Conservation (phyloP, 768 basidiomycete genomes). For the Kwoniella heveanensis region DNA sequence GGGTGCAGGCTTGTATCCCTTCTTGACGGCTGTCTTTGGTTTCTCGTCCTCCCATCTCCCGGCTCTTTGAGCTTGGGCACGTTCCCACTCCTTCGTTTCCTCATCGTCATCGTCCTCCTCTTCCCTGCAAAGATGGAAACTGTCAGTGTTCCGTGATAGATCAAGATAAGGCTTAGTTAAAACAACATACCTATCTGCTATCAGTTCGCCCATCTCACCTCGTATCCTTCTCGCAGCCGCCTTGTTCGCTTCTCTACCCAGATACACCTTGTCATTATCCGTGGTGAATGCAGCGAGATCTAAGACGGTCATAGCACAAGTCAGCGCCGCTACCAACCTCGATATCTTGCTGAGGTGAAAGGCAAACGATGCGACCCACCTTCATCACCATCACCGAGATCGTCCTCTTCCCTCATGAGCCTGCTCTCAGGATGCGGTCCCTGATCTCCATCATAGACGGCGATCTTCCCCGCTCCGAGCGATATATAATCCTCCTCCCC, state of each 20-base stretch:
- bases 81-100: slow-evolving; percentile 56
- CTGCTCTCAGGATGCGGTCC: slow-evolving; percentile 57
- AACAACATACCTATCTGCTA: slow-evolving; percentile 55
- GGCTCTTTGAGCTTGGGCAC: slow-evolving; percentile 57
- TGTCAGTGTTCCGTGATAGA: background rate
- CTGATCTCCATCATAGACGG: slow-evolving; percentile 43
- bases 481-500: slow-evolving; percentile 56
- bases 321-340: too few species aligned
- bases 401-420: slow-evolving; percentile 59
- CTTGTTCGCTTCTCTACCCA: slow-evolving; percentile 57
- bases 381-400: slow-evolving; percentile 55
- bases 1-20: slow-evolving; percentile 52
- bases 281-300: slow-evolving; percentile 56
- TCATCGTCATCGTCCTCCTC: slow-evolving; percentile 57
- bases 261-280: slow-evolving; percentile 51
- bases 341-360: too few species aligned
- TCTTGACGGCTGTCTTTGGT: slow-evolving; percentile 34
- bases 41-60: slow-evolving; percentile 37
- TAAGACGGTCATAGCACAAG: slow-evolving; percentile 9
- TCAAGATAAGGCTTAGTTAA: too few species aligned
- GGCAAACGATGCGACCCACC: too few species aligned
- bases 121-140: slow-evolving; percentile 33
- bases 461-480: slow-evolving; percentile 53
- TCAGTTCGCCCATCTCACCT: slow-evolving; percentile 57
- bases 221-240: slow-evolving; percentile 52